Percentiles rank a stretch among this genome's conserved stretches.
Conservation (phyloP, 2,329 filamentous ascomycete species). For the Colletotrichum sansevieriae region DNA sequence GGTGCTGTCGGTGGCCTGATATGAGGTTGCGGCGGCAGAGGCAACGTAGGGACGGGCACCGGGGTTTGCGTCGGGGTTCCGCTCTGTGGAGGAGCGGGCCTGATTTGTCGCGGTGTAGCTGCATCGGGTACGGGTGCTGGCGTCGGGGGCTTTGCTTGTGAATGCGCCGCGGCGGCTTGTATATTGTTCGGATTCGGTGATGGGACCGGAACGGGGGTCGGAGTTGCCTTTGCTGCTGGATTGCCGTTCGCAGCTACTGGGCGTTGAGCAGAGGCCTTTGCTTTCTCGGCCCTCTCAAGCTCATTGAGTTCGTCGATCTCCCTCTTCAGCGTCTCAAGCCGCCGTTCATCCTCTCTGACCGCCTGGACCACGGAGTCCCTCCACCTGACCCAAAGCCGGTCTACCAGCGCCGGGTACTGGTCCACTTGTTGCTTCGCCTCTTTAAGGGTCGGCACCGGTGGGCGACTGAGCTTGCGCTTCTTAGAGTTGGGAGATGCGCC, state of each 20-base stretch:
- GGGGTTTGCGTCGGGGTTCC: constrained; percentile 44
- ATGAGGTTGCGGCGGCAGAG: constrained; percentile 32
- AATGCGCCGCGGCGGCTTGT: constrained; percentile 19
- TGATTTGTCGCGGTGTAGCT: constrained; percentile 26
- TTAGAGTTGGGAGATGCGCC: constrained; percentile 66
- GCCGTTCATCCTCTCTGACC: constrained; percentile 81
- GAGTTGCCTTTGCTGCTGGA: constrained; percentile 18
- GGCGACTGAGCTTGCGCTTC: constrained; percentile 81
- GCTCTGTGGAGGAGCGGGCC: constrained; percentile 44
- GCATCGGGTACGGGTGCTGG: constrained; percentile 19
- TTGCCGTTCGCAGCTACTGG: constrained; percentile 13
- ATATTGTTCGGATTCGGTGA: constrained; percentile 3
- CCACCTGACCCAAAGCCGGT: constrained; percentile 82
- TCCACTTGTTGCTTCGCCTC: constrained; percentile 76
- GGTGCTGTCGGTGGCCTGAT: constrained; percentile 8
- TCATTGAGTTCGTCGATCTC: constrained; percentile 79
- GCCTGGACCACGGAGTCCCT: constrained; percentile 75
- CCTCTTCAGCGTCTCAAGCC: constrained; percentile 71
- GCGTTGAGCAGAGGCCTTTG: constrained; percentile 29
- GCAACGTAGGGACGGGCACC: constrained; percentile 36
- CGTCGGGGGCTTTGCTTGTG: constrained; percentile 23
- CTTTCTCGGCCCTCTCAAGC: constrained; percentile 46
- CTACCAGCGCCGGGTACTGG: constrained; percentile 77
- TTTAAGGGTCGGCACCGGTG: constrained; percentile 72
- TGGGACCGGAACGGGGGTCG: constrained; percentile 30